phyloP scores from a whole-genome alignment of 768 basidiomycete species.

The Holtermannia corniformis region DNA sequence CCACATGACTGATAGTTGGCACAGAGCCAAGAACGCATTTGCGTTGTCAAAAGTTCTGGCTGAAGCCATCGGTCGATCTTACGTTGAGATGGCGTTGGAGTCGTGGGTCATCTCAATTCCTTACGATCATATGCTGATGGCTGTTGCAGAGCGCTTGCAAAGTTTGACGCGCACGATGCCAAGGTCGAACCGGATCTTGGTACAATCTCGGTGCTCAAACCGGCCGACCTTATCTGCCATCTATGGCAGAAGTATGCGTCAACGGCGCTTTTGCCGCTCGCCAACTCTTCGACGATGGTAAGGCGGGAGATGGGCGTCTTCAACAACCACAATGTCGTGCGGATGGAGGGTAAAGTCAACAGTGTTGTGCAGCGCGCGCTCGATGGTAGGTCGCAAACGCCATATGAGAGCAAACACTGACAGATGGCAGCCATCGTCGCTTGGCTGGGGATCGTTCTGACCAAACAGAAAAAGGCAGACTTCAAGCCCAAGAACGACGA shows the following conservation, averaged over 20 bases:
- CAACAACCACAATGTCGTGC: constrained; percentile 75
- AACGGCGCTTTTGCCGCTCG: constrained; percentile 78
- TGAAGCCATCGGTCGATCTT: constrained; percentile 70
- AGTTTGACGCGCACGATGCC: constrained; percentile 61
- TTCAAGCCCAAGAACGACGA: constrained; percentile 97
- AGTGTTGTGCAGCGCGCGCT: constrained; percentile 65
- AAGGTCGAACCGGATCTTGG: constrained; percentile 74
- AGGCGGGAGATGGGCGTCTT: constrained; percentile 87
- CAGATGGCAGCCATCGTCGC: constrained; percentile 52
- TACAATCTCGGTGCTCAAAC: constrained; percentile 54
- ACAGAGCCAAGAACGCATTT: constrained; percentile 80
- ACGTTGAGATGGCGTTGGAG: constrained; percentile 84
- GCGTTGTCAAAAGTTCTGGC: constrained; percentile 71
- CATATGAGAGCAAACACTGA: too few species aligned
- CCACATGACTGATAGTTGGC: neutral
- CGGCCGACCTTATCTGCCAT: constrained; percentile 79
- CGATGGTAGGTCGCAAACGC: constrained; percentile 51
- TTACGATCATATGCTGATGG: neutral
- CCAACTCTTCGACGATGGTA: constrained; percentile 64
- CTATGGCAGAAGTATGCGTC: constrained; percentile 96
- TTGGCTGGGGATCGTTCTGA: constrained; percentile 66
- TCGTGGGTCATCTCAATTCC: constrained; percentile 52
- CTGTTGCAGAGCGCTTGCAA: constrained; percentile 53
- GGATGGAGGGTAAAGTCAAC: constrained; percentile 76
- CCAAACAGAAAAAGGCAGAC: constrained; percentile 89